Evolutionary conservation across 2,329 filamentous ascomycete species (phyloP), one percentile per base, ranked within the genome.

Genomic region (Aspergillus persii): DNA sequence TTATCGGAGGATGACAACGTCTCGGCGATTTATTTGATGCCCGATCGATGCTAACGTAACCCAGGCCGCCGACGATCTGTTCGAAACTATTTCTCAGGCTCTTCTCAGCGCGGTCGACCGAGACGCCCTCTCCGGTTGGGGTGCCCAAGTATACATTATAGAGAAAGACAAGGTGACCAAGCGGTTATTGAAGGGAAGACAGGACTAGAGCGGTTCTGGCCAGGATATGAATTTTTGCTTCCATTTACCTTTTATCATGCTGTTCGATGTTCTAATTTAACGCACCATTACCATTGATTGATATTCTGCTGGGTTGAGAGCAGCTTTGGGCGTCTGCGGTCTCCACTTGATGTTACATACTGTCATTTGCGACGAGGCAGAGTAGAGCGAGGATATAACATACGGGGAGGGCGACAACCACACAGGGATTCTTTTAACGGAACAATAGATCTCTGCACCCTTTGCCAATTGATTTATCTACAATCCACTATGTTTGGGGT

Each of bases 91-190:
- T 75, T 98, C 95, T 51, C 95, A 99, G 81, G 88, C 94, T 54
- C 84, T 99, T 61, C 84, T 99, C 69, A 98, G 96, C 79, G 95
- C 95, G 61, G 91, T 98, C 59, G 95, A 99, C 79, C 86, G 95
- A 80, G 95, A 99, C 79, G 95, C 95, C 55, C 84, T 99, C 64
- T 97, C 94, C 41, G 95, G 95, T 66, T 98, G 95, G 95, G 95
- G 95, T 75, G 95, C 95, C 44, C 92, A 99, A 75, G 95, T 99
- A 69, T 99, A 98, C 82, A 96, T 99, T 74, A 96, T 99, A 77
- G 95, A 98, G 84, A 99, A 99, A 86, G 93, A 96, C 82, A 98
- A 98, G 90, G 91, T 99, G 64, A 98, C 95, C 73, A 97, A 98
- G 89, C 86, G 95, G 77, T 87, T 99, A 87, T 83, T 99, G 78